phyloP scores from a whole-genome alignment of 83 land plant species.

The Thuja plicata region DNA sequence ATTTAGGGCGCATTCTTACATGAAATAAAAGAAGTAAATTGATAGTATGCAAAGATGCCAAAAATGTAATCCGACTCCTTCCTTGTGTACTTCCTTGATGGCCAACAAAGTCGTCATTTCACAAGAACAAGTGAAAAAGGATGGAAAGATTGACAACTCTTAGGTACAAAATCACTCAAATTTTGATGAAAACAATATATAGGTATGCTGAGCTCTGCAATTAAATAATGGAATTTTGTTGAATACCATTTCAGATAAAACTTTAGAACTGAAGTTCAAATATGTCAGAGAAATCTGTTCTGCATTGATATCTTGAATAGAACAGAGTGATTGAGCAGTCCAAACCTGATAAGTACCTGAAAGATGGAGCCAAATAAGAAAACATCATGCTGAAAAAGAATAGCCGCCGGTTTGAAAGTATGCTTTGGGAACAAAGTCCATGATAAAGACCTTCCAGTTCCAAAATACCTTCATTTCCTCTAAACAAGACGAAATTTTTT shows the following conservation, averaged over 20 bases:
- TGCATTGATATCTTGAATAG: background rate
- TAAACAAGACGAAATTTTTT: background rate
- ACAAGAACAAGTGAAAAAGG: background rate
- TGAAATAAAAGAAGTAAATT: background rate
- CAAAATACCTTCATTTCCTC: slow-evolving; percentile 1
- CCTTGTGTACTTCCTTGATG: background rate
- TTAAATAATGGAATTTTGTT: background rate
- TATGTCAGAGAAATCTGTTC: background rate
- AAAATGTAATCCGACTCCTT: background rate
- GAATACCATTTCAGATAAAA: background rate
- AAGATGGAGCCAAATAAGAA: slow-evolving; percentile 13
- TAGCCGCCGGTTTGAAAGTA: slow-evolving; percentile 7
- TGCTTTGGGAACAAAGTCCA: background rate
- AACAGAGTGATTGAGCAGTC: slow-evolving; percentile 5
- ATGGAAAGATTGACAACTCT: background rate
- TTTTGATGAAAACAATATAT: background rate
- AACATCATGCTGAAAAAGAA: slow-evolving; percentile 4
- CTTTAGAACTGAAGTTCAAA: background rate
- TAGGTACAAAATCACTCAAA: background rate
- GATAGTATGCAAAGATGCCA: background rate
- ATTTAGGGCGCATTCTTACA: background rate
- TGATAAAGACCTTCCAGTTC: background rate
- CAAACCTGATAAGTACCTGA: slow-evolving; percentile 18
- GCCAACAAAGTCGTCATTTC: background rate
- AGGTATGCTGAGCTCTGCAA: background rate